phyloP scores from a whole-genome alignment of 306 rosid species.

The Cucumis melo region DNA sequence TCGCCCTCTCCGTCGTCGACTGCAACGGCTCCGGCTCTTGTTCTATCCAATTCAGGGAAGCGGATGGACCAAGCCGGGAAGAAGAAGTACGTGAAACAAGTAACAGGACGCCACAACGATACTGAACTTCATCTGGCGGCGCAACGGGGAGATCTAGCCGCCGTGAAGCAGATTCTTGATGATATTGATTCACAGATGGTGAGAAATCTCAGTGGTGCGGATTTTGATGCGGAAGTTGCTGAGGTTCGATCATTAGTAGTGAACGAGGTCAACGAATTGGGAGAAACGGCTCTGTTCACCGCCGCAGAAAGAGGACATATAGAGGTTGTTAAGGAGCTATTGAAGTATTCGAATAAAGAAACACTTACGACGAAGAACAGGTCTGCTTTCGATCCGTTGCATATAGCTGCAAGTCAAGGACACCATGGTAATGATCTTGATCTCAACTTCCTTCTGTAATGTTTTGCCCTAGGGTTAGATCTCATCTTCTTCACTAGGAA shows the following conservation, averaged over 20 bases:
- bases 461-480: background rate
- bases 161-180: conserved; percentile 66
- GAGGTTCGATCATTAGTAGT: conserved; percentile 74
- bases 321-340: conserved; percentile 70
- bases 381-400: conserved; percentile 69
- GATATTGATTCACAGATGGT: conserved; percentile 69
- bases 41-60: conserved; percentile 86
- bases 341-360: conserved; percentile 49
- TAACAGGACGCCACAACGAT: conserved; percentile 92
- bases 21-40: conserved; percentile 76
- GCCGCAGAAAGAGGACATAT: conserved; percentile 87
- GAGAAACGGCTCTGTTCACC: conserved; percentile 71
- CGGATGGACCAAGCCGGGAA: conserved; percentile 87
- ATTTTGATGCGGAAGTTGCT: conserved; percentile 64
- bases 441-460: background rate
- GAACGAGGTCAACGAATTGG: conserved; percentile 82
- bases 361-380: conserved; percentile 56
- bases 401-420: conserved; percentile 82
- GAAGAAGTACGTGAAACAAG: conserved; percentile 98
- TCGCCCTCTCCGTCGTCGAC: conserved; percentile 62
- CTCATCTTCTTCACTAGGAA: background rate
- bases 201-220: conserved; percentile 48
- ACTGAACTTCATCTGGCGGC: conserved; percentile 96
- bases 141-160: conserved; percentile 81
- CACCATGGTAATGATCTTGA: conserved; percentile 47